These are phyloP conservation scores for Epichloe scottii DNA, from an alignment of 2,329 filamentous ascomycete species.

Conservation along the genomic window DNA sequence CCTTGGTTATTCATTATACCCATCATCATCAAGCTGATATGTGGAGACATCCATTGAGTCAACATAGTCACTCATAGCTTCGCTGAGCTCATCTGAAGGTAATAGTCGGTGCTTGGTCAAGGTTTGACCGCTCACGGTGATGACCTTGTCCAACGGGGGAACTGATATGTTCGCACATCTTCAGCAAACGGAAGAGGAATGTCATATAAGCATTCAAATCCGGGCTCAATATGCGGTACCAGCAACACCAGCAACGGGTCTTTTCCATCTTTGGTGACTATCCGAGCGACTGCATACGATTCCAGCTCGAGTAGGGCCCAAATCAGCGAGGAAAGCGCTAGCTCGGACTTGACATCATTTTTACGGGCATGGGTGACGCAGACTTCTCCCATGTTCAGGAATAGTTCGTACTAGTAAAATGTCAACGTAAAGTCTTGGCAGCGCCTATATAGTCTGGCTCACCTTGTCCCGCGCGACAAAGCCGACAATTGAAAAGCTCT, in stretches of 20 bases:
- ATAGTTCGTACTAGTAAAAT: slow-evolving; percentile 56
- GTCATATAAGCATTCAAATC: slow-evolving; percentile 79
- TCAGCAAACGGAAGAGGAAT: slow-evolving; percentile 86
- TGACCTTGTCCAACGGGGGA: slow-evolving; percentile 80
- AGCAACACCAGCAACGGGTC: slow-evolving; percentile 67
- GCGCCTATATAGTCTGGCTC: slow-evolving; percentile 11
- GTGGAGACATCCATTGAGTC: slow-evolving; percentile 80
- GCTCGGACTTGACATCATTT: slow-evolving; percentile 65
- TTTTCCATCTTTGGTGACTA: slow-evolving; percentile 75
- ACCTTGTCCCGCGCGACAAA: slow-evolving; percentile 67
- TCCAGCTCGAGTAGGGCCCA: slow-evolving; percentile 77
- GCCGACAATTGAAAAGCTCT: slow-evolving; percentile 70
- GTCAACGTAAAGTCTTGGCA: not conserved
- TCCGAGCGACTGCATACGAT: slow-evolving; percentile 72
- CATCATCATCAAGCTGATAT: slow-evolving; percentile 61
- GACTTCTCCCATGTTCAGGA: slow-evolving; percentile 71
- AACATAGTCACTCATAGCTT: slow-evolving; percentile 84
- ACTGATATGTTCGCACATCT: slow-evolving; percentile 80
- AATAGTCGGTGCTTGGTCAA: slow-evolving; percentile 75
- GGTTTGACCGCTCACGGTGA: slow-evolving; percentile 74
- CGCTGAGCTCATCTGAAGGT: slow-evolving; percentile 58
- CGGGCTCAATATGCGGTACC: slow-evolving; percentile 64
- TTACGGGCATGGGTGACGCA: slow-evolving; percentile 67
- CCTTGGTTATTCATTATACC: slow-evolving; percentile 31
- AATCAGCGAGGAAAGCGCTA: slow-evolving; percentile 81